Base-by-base conservation (phyloP, 2,329 filamentous ascomycete species). In the Fusarium verticillioides region DNA sequence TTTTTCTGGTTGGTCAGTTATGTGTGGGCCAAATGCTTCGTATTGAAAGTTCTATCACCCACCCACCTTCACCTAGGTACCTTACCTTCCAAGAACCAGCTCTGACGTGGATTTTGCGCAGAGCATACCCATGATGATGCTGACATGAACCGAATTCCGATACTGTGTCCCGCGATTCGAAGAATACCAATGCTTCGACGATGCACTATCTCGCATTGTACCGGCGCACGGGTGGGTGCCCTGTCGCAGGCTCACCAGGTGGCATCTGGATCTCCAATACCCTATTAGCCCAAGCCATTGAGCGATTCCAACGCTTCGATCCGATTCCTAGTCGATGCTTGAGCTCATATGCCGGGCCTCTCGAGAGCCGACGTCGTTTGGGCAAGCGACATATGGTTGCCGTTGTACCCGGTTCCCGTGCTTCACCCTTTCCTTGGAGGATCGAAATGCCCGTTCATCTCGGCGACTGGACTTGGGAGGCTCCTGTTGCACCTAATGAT, bases 321-420 rank as follows among this genome's bases (percentile, higher is more conserved):
- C 21, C 64, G 10, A 60, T 64, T 16, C 58, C 76, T 9, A 69
- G 71, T 30, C 79, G 83, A 53, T 74, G 67, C 36, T 69, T 85
- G 18, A 84, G 82, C 75, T 87, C 85, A 32, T 82, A 85, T 11
- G 85, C 86, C 0, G 88, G 88, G 0, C 88, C 88, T 2, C 82
- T 90, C 70, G 89, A 90, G 79, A 85, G 83, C 75, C 85, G 87
- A 36, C 87, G 86, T 36, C 84, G 88, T 11, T 75, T 86, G 26
- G 87, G 87, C 40, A 88, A 84, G 77, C 85, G 88, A 62, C 85
- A 84, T 58, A 88, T 90, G 83, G 87, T 85, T 26, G 87, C 84
- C 58, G 78, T 88, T 65, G 81, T 86, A 61, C 83, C 85, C 32
- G 77, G 82, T 13, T 78, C 83, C 28, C 76, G 78, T 8, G 74